phyloP scores from a whole-genome alignment of 2,329 filamentous ascomycete genomes.

The Cladosporium sphaerospermum region DNA sequence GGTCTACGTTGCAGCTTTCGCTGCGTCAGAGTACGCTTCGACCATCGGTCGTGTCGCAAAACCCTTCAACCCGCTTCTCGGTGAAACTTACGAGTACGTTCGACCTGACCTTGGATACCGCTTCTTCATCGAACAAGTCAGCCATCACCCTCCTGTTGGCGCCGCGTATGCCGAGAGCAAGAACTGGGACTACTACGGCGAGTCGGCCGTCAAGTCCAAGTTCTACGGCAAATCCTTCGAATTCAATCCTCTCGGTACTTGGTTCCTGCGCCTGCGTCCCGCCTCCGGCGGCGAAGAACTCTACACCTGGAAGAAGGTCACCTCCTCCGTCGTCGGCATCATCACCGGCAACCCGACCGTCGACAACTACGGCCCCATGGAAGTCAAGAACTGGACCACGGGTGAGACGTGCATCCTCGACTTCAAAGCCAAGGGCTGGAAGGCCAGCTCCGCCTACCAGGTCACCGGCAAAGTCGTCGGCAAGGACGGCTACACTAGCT shows the following conservation, averaged over 20 bases:
- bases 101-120: constrained; percentile 95
- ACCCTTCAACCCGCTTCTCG: constrained; percentile 92
- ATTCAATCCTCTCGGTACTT: constrained; percentile 91
- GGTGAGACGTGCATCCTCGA: constrained; percentile 84
- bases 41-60: constrained; percentile 96
- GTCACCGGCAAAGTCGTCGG: constrained; percentile 82
- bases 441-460: constrained; percentile 83
- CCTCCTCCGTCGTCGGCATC: constrained; percentile 94
- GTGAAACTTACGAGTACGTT: constrained; percentile 95
- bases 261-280: constrained; percentile 84
- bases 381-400: constrained; percentile 95
- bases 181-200: constrained; percentile 94
- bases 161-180: constrained; percentile 88
- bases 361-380: constrained; percentile 97
- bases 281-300: constrained; percentile 66
- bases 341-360: constrained; percentile 93
- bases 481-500: constrained; percentile 68
- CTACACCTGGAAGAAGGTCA: constrained; percentile 99
- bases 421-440: constrained; percentile 95
- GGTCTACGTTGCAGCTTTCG: constrained; percentile 92
- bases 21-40: constrained; percentile 92
- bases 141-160: constrained; percentile 91
- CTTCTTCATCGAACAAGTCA: constrained; percentile 97
- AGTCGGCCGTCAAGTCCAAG: constrained; percentile 90
- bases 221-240: constrained; percentile 98